Base-by-base conservation (phyloP, 768 basidiomycete species). In the Leccinum uliginosum region DNA sequence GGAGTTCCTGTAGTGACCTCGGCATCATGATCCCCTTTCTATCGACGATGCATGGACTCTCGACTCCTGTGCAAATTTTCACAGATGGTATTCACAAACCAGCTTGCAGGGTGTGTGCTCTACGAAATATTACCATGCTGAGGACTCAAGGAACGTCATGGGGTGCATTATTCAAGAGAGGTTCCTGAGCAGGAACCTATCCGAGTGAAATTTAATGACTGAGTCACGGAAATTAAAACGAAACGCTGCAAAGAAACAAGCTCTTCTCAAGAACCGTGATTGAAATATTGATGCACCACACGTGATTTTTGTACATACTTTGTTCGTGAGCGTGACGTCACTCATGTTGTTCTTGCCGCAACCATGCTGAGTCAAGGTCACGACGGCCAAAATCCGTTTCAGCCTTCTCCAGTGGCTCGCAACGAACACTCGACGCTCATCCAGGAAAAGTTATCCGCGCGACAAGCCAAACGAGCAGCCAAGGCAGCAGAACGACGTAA, bases 401-500 rank as follows among this genome's bases (percentile, higher is more conserved):
- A 10, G n/a, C 38, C 38, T n/a, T 40, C 38, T n/a, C 38, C n/a
- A 9, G n/a, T 40, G n/a, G n/a, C 9, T 40, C n/a, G 38, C 38
- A 40, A n/a, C 9, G 38, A 40, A 40, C 17, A 40, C n/a, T 10
- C 38, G 5, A 40, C 38, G n/a, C 38, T 40, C n/a, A 40, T 45
- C 44, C 45, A 64, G 29, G 53, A 51, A 35, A 58, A 19, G 40
- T 29, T 66, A 7, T 43, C 40, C 6, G 45, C 21, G 3, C 57
- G 66, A 30, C 52, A 56, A 46, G 61, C 45, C 10, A 58, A 54
- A 38, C 61, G 69, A 2, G 63, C 62, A 2, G 53, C 49, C 29
- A 68, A 63, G 32, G 58, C 60, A 9, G 57, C 55, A 19, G 50
- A 53, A 21, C 73, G 67, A 53, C 52, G 44, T 8, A 30, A 54